Evolutionary conservation across 768 basidiomycete genomes (phyloP), one percentile per base, ranked within the genome.

Genomic region (Tephrocybe rancida): DNA sequence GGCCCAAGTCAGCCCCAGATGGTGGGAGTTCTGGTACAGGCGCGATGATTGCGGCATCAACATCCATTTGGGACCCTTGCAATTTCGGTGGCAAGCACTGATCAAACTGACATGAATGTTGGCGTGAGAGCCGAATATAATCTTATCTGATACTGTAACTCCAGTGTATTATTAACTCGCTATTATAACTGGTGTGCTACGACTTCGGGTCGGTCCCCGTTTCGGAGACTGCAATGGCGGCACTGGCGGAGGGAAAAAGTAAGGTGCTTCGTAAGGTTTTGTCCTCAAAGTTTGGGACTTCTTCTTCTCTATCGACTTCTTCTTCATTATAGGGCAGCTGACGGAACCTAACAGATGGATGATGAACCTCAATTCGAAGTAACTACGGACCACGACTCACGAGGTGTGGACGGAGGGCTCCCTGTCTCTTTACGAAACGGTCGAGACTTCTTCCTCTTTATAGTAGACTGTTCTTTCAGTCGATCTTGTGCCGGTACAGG

Each of bases 251-350:
- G 82, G 78, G 59, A 82, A 80, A 67, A 83, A 85, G 61, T 83
- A 86, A 1, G 85, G 84, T 4, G 83, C 84, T 52, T 81, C 79
- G 58, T 86, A 88, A 2, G 86, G 85, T 44, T 82, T 73, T 1
- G 85, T 86, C 27, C 78, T 64, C 19, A 71, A 60, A 0, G 68
- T 62, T 45, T 67, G 64, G 3, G 73, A 69, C 38, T 68, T 67
- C 56, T 74, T 76, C 57, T 73, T 76, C 51, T 65, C 65, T 29
- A 62, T 39, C 9, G 37, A 50, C 49, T 59, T 44, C 63, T 59
- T 49, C 38, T 56, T 44, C 26, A 52, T 32, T 54, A 27, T 48
- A 54, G 51, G 34, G 8, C 43, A 27, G 25, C 48, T 48, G 8
- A 30, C 50, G 27, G 50, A 48, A 14, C 52, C 54, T 57, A 30